Conservation (phyloP, 345 rosid genomes). For the Eucalyptus microcorys region DNA sequence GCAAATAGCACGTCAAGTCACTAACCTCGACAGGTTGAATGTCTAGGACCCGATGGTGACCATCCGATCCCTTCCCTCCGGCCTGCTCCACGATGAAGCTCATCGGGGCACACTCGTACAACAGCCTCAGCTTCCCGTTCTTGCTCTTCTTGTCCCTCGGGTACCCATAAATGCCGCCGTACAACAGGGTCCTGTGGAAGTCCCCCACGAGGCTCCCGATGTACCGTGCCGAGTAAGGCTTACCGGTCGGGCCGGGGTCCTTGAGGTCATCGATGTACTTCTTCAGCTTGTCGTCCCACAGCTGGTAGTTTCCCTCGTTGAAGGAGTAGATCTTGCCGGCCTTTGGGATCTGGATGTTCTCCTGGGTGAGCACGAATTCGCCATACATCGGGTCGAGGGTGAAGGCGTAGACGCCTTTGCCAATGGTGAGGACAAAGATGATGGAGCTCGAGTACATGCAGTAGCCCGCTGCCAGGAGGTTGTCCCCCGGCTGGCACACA, state of each 20-base stretch:
- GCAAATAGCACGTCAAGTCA: not conserved
- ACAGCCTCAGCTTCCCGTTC: constrained; percentile 86
- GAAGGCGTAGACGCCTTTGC: constrained; percentile 75
- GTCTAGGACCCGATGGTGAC: constrained; percentile 70
- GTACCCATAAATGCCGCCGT: constrained; percentile 92
- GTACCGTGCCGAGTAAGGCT: constrained; percentile 90
- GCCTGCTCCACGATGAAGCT: constrained; percentile 95
- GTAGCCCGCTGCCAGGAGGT: constrained; percentile 88
- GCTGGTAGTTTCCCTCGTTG: constrained; percentile 88
- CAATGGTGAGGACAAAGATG: constrained; percentile 77
- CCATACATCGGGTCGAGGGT: constrained; percentile 95
- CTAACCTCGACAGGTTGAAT: constrained; percentile 70
- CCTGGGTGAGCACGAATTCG: constrained; percentile 84
- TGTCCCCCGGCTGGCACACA: constrained; percentile 93
- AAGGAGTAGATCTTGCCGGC: constrained; percentile 78
- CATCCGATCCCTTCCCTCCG: constrained; percentile 97
- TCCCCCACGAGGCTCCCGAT: constrained; percentile 97
- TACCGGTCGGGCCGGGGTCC: constrained; percentile 80
- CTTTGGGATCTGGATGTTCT: constrained; percentile 70
- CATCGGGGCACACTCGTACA: constrained; percentile 97
- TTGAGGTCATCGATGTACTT: constrained; percentile 86
- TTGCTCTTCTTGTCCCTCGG: constrained; percentile 90
- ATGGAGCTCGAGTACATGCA: constrained; percentile 95
- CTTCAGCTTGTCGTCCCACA: constrained; percentile 90
- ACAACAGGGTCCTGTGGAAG: constrained; percentile 75